Percentiles rank a stretch among this genome's conserved stretches.
phyloP scores from a whole-genome alignment of 305 asterid genomes.

The Solanum chacoense region DNA sequence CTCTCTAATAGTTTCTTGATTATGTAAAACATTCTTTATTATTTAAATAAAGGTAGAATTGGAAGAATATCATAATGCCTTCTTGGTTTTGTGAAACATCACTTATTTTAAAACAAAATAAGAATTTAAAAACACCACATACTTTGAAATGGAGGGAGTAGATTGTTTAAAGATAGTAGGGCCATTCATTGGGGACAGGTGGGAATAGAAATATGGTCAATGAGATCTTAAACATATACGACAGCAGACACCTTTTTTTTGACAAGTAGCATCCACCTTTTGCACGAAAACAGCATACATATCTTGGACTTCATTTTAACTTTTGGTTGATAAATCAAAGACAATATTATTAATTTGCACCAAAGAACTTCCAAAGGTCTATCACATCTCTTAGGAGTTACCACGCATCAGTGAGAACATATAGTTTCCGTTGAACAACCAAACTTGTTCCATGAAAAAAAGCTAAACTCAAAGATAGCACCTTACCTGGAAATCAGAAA shows the following conservation, averaged over 20 bases:
- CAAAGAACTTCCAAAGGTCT: not conserved
- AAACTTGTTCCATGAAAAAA: not conserved
- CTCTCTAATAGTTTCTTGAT: not conserved
- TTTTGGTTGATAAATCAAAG: not conserved
- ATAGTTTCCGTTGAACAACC: not conserved
- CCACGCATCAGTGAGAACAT: not conserved
- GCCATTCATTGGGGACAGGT: not conserved
- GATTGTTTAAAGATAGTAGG: not conserved
- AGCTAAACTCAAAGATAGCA: not conserved
- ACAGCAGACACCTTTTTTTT: not conserved
- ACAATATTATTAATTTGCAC: not conserved
- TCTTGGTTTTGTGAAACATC: not conserved
- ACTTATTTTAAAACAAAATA: not conserved
- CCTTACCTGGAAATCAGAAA: conserved; percentile 70
- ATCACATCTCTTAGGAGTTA: not conserved
- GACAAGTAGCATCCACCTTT: not conserved
- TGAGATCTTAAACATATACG: not conserved
- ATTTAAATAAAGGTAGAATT: not conserved
- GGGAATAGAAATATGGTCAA: not conserved
- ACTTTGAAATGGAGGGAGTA: not conserved
- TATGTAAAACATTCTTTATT: not conserved
- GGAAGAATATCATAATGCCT: not conserved
- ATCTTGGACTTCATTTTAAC: not conserved
- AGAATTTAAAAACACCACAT: not conserved
- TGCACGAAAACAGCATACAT: not conserved